These are phyloP conservation scores for Rhamnella rubrinervis DNA, from an alignment of 331 rosid genomes.

Conservation along the genomic window DNA sequence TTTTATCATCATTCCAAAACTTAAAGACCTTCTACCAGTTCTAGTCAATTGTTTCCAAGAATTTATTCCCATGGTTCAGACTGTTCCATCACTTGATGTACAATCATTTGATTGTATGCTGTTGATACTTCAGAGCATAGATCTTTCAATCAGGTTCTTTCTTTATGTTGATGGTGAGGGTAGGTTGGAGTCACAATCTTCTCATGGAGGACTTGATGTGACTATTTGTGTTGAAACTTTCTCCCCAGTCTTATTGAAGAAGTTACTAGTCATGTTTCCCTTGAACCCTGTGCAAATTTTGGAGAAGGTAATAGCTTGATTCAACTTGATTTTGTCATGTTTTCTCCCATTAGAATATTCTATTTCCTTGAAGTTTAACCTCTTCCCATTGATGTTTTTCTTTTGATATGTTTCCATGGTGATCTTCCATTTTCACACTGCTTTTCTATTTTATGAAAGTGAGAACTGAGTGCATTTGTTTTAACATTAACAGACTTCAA, in stretches of 20 bases:
- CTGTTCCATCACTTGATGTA: conserved; percentile 41
- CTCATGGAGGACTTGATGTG: conserved; percentile 35
- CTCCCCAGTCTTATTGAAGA: conserved; percentile 56
- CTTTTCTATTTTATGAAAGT: not conserved
- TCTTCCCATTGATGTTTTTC: not conserved
- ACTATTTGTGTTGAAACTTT: conserved; percentile 44
- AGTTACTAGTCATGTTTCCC: conserved; percentile 60
- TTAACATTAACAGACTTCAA: not conserved
- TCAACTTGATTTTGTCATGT: conserved; percentile 1
- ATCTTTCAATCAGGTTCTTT: conserved; percentile 54
- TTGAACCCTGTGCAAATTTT: conserved; percentile 43
- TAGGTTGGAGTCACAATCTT: conserved; percentile 36
- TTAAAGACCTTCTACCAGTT: conserved; percentile 62
- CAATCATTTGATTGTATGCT: conserved; percentile 67
- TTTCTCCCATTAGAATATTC: not conserved
- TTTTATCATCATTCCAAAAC: conserved; percentile 45
- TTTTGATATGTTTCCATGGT: not conserved
- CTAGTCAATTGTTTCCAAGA: conserved; percentile 72
- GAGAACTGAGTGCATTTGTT: not conserved
- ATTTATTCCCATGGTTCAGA: conserved; percentile 44
- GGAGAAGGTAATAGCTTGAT: conserved; percentile 55
- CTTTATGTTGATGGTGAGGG: conserved; percentile 37
- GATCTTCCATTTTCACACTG: not conserved
- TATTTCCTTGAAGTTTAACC: not conserved
- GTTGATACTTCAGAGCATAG: conserved; percentile 61